These are phyloP conservation scores for Myrica gale DNA, from an alignment of 306 rosid species.

Conservation along the genomic window DNA sequence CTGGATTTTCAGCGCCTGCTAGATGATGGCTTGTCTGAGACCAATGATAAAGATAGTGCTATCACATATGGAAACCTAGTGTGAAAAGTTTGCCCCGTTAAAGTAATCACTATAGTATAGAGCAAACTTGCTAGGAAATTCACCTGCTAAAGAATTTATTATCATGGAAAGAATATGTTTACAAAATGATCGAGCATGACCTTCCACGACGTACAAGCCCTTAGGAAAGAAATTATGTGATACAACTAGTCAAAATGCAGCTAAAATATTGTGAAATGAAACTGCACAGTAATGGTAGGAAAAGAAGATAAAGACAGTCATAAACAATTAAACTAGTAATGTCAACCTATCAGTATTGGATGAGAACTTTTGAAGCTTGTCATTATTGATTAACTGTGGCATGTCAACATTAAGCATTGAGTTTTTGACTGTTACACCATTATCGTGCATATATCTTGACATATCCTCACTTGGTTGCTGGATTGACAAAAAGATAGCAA, in stretches of 20 bases:
- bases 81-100: not conserved
- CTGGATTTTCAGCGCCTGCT: not conserved
- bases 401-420: constrained; percentile 36
- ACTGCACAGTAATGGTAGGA: constrained; percentile 7
- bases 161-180: not conserved
- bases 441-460: constrained; percentile 33
- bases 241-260: not conserved
- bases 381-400: constrained; percentile 29
- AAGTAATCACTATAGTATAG: not conserved
- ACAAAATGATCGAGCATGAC: not conserved
- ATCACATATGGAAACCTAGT: not conserved
- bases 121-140: not conserved
- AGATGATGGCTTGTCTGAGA: not conserved
- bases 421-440: constrained; percentile 26
- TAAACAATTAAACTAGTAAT: constrained; percentile 2
- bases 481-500: constrained; percentile 6
- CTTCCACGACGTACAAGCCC: not conserved
- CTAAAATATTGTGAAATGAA: not conserved
- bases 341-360: constrained; percentile 43
- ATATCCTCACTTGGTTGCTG: constrained; percentile 42
- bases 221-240: not conserved
- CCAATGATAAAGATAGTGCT: not conserved
- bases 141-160: not conserved
- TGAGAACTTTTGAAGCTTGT: constrained; percentile 31
- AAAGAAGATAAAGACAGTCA: constrained; percentile 13